Evolutionary conservation across 1,139 yeast species (phyloP).

Genomic region (Blastobotrys capitulatus): DNA sequence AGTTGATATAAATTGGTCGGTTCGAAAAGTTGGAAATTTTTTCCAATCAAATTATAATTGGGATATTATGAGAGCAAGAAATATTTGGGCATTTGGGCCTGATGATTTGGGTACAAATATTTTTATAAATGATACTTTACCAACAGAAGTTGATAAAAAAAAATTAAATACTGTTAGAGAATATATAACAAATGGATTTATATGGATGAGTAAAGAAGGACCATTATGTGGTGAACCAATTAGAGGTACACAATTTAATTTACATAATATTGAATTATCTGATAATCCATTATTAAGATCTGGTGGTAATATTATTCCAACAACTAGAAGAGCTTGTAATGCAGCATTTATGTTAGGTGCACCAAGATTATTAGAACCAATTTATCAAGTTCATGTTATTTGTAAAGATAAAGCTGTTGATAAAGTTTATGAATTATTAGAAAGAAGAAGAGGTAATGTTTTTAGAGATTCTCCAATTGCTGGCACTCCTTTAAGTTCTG

Average conservation of each 20-base stretch:
- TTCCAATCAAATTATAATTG: constrained; percentile 60
- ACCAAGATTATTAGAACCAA: constrained; percentile 81
- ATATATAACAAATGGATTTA: constrained; percentile 67
- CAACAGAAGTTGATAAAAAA: constrained; percentile 60
- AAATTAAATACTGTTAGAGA: constrained; percentile 46
- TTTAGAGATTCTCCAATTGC: constrained; percentile 51
- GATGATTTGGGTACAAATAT: constrained; percentile 52
- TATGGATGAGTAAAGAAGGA: constrained; percentile 81
- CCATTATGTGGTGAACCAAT: constrained; percentile 87
- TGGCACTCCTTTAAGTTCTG: constrained; percentile 64
- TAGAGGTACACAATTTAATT: constrained; percentile 62
- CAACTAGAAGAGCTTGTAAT: constrained; percentile 79
- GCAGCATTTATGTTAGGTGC: constrained; percentile 72
- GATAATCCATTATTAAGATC: constrained; percentile 45
- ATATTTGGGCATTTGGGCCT: constrained; percentile 79
- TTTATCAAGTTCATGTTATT: constrained; percentile 57
- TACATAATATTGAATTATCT: constrained; percentile 57
- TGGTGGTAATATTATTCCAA: constrained; percentile 75
- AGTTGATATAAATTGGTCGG: constrained; percentile 37
- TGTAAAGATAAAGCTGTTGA: constrained; percentile 47
- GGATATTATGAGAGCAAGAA: constrained; percentile 81
- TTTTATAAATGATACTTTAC: constrained; percentile 70
- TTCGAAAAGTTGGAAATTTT: constrained; percentile 44
- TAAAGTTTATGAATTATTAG: constrained; percentile 48
- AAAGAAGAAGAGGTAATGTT: constrained; percentile 64